Base-by-base conservation (phyloP, 2,329 filamentous ascomycete genomes). In the Fusarium sp. region DNA sequence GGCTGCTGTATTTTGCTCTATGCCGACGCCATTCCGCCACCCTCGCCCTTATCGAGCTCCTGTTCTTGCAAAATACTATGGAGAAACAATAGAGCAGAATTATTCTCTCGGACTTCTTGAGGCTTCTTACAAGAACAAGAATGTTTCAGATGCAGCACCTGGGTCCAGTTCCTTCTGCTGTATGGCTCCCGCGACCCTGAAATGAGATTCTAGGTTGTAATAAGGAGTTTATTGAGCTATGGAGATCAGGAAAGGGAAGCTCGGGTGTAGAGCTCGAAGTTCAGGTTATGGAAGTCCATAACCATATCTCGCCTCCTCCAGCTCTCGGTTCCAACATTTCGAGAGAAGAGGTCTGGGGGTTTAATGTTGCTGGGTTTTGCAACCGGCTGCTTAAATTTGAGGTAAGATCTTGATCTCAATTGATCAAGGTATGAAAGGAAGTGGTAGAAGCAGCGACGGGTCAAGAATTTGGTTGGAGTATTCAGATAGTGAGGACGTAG, bases 391-490 rank as follows among this genome's bases (percentile, higher is more conserved):
- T 18, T 11, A 4, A 31, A 31, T 15, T 14, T 31, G 35, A 55
- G 23, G 7, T 15, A 15, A 10, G 19, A 4, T 54, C 21, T 23
- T 7, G 8, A 19, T 4, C 4, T 4, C 4, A 3, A 29, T 10
- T 4, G 19, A n/a, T n/a, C 10, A n/a, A 10, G 15, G 19, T 10
- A 10, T 29, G 2, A 23, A 18, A 42, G 25, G 1, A 23, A 19
- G 6, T 3, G 4, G 9, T 14, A 15, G 7, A 25, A 29, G 3
- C 11, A 15, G 2, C 21, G 2, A 27, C 8, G 6, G 2, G n/a
- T 8, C 2, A 1, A 5, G 10, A 15, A 11, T 1, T 19, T 18
- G 5, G 5, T 2, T 38, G 14, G 10, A 38, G 3, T 4, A n/a
- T 14, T 18, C 6, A 16, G n/a, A 19, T 4, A 31, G 2, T 25